Evolutionary conservation across 129 eudicot genomes (phyloP), one percentile per base, ranked within the genome.

Genomic region (Artemisia argyi): DNA sequence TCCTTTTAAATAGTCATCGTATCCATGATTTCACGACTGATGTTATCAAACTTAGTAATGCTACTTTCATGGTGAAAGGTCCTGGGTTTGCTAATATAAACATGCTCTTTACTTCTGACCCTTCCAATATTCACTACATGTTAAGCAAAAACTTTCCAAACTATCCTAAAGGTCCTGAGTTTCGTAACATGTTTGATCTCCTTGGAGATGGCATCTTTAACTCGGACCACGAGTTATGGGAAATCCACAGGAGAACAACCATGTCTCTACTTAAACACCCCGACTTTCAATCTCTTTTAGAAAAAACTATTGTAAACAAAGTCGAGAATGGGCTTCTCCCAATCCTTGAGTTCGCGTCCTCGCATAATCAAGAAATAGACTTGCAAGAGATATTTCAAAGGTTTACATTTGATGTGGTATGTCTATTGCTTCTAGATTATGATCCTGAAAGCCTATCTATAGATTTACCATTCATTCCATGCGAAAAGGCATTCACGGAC

Each of bases 51-150:
- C 62, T 28, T 12, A 24, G 4, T 47, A 42, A 80, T 0, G 81
- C 80, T 19, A 82, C 85, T 0, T 75, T 79, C 57, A 16, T 42
- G 35, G 7, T 88, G 30, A 77, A 73, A 73, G 95, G 91, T 3
- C 91, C 88, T 3, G 75, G 83, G 73, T 73, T 88, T 49, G 44
- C 88, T 18, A 80, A 78, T 22, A 68, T 78, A 73, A 74, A 83
- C 60, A 61, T 80, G 73, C 51, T 88, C 0, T 1, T 73, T 20
- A 85, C 90, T 22, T 46, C 76, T 1, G 87, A 85, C 61, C 94
- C 94, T 7, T 79, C 90, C n/a, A 85, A 88, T 60, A 80, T 85
- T 11, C 87, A 86, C 69, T 24, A 80, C 64, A 42, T 85, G 19
- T 46, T 85, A 70, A 85, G 35, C 35, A 30, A 30, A 30, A 30